Conservation (phyloP, 2,329 filamentous ascomycete genomes). For the Cercospora brassicicola region DNA sequence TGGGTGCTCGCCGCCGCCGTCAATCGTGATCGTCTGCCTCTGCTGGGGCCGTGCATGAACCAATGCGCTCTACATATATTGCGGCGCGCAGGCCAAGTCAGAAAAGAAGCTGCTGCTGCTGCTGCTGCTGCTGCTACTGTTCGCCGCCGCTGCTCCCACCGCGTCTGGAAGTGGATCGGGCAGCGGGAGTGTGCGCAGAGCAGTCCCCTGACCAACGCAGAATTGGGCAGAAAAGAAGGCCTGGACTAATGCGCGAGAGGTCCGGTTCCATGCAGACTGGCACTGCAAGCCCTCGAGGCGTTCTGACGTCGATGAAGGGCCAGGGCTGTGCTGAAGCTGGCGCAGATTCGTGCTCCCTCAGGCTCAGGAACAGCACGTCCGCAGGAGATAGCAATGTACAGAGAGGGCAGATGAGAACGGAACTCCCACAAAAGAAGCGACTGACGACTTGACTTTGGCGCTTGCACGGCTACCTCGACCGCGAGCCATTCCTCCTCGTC, state of each 20-base stretch:
- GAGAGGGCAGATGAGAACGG: not conserved
- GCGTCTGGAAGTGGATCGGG: not conserved
- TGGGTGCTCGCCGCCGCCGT: not conserved
- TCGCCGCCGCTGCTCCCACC: not conserved
- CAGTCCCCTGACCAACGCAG: constrained; percentile 7
- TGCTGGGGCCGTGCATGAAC: constrained; percentile 7
- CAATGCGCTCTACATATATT: not conserved
- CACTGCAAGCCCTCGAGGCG: constrained; percentile 4
- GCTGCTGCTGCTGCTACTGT: not conserved
- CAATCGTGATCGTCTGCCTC: constrained; percentile 2
- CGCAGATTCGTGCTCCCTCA: not conserved
- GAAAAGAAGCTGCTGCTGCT: not conserved
- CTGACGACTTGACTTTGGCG: constrained; percentile 7
- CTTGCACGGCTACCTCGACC: not conserved
- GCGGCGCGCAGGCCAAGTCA: not conserved
- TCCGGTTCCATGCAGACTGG: not conserved
- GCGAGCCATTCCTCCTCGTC: constrained; percentile 1
- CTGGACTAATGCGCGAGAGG: constrained; percentile 5
- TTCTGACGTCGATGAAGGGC: constrained; percentile 7
- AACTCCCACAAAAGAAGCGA: not conserved
- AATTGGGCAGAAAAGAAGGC: constrained; percentile 1
- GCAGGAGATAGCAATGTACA: not conserved
- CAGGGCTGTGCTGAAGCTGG: not conserved
- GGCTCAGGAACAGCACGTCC: not conserved
- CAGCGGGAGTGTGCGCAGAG: not conserved